Percentiles rank a stretch among this genome's conserved stretches.
Conservation (phyloP, 2,329 filamentous ascomycete species). For the Colletotrichum echinochloae region DNA sequence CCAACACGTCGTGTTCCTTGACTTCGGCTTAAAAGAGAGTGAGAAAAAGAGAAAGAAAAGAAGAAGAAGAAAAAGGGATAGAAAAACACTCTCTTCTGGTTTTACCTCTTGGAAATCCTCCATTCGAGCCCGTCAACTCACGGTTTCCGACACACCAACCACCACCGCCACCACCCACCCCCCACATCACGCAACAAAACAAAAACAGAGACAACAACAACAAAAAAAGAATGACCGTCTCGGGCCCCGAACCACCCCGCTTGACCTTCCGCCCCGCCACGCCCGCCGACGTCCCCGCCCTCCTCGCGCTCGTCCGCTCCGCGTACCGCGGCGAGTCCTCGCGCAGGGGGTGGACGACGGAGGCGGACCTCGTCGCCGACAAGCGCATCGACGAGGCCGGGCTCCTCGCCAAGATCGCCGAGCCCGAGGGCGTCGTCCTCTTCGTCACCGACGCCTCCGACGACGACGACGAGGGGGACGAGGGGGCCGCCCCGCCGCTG, state of each 20-base stretch:
- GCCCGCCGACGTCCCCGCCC: constrained; percentile 46
- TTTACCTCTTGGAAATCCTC: background rate
- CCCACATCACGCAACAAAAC: background rate
- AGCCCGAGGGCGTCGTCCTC: constrained; percentile 52
- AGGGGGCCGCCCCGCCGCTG: constrained; percentile 45
- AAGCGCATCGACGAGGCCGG: constrained; percentile 56
- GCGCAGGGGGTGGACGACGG: constrained; percentile 60
- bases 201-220: too few relatives aligned
- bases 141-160: background rate
- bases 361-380: constrained; percentile 57
- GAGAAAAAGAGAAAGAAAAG: background rate
- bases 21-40: too few relatives aligned
- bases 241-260: background rate
- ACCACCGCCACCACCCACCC: too few relatives aligned
- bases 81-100: too few relatives aligned
- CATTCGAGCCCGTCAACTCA: background rate
- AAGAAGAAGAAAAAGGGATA: too few relatives aligned
- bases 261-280: constrained; percentile 53
- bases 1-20: background rate
- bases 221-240: constrained; percentile 2
- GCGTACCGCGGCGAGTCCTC: constrained; percentile 58
- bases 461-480: background rate
- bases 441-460: constrained; percentile 48
- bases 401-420: constrained; percentile 54
- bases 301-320: constrained; percentile 55